Percentiles rank a stretch among this genome's conserved stretches.
These are phyloP conservation scores for Tolypocladium capitatum DNA, from an alignment of 2,329 filamentous ascomycete species.

Conservation along the genomic window DNA sequence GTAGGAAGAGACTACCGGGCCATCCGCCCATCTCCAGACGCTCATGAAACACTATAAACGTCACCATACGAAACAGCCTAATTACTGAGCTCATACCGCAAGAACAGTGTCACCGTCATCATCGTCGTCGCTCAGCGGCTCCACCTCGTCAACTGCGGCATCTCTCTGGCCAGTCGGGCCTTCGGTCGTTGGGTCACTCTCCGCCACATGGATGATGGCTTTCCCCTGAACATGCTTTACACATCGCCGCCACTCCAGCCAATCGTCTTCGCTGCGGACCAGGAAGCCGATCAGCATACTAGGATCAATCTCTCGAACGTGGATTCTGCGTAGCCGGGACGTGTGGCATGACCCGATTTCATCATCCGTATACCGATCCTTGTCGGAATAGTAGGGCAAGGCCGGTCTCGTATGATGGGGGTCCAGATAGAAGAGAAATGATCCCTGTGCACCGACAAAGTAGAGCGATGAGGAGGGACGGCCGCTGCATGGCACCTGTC, in stretches of 20 bases:
- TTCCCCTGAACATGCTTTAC: slow-evolving; percentile 68
- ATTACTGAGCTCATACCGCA: slow-evolving; percentile 7
- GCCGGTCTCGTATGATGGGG: slow-evolving; percentile 75
- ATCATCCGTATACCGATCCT: slow-evolving; percentile 48
- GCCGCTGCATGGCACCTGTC: slow-evolving; percentile 40
- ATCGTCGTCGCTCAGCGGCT: slow-evolving; percentile 69
- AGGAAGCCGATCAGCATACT: slow-evolving; percentile 96
- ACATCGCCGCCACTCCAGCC: slow-evolving; percentile 67
- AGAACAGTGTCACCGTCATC: slow-evolving; percentile 31
- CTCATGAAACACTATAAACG: not conserved
- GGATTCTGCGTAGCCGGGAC: slow-evolving; percentile 64
- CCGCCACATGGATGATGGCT: slow-evolving; percentile 71
- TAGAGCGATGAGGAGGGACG: slow-evolving; percentile 76
- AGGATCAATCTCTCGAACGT: slow-evolving; percentile 88
- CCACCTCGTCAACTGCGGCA: slow-evolving; percentile 77
- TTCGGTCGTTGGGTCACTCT: slow-evolving; percentile 47
- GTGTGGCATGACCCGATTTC: slow-evolving; percentile 82
- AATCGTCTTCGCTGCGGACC: slow-evolving; percentile 71
- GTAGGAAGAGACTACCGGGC: not conserved
- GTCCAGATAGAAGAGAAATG: slow-evolving; percentile 85
- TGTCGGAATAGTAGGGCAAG: slow-evolving; percentile 47
- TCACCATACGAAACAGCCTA: not conserved
- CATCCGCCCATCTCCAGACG: not conserved
- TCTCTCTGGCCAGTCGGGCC: slow-evolving; percentile 45
- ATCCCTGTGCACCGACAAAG: slow-evolving; percentile 49